A percentile compares a stretch with the other conserved stretches of the same genome.
These are phyloP conservation scores for Diplogelasinospora grovesii DNA, from an alignment of 495 filamentous ascomycete species.

Conservation along the genomic window DNA sequence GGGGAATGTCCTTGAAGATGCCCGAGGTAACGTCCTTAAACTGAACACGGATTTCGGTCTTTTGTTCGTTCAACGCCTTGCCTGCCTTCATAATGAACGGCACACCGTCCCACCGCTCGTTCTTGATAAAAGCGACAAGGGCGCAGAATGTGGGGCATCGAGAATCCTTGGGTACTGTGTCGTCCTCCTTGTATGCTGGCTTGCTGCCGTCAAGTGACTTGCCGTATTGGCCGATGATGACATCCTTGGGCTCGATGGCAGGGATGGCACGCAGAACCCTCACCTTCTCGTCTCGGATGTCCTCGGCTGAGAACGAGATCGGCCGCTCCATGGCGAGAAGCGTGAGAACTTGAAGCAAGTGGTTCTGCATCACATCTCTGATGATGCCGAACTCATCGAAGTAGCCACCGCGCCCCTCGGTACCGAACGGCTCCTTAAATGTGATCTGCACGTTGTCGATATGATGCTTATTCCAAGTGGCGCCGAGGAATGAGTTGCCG, in stretches of 20 bases:
- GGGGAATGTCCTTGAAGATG: slow-evolving; percentile 99
- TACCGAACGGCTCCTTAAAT: slow-evolving; percentile 99
- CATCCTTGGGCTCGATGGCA: slow-evolving; percentile 97
- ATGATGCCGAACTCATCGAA: slow-evolving; percentile 99
- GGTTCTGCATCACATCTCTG: slow-evolving; percentile 97
- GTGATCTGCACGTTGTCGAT: slow-evolving; percentile 99
- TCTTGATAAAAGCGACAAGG: slow-evolving; percentile 96
- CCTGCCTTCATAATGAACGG: slow-evolving; percentile 99
- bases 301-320: slow-evolving; percentile 95
- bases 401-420: slow-evolving; percentile 97
- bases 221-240: slow-evolving; percentile 99
- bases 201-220: slow-evolving; percentile 95
- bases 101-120: slow-evolving; percentile 98
- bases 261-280: slow-evolving; percentile 91
- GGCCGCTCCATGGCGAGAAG: slow-evolving; percentile 97
- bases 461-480: slow-evolving; percentile 98
- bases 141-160: slow-evolving; percentile 98
- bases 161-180: slow-evolving; percentile 95
- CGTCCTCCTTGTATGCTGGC: slow-evolving; percentile 96
- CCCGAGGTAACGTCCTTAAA: slow-evolving; percentile 99
- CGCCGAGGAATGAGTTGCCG: slow-evolving; percentile 98
- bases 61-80: slow-evolving; percentile 98
- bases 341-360: slow-evolving; percentile 92
- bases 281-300: slow-evolving; percentile 98
- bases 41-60: slow-evolving; percentile 98